Base-by-base conservation (phyloP, 2,329 filamentous ascomycete genomes). In the Fusarium beomiforme region DNA sequence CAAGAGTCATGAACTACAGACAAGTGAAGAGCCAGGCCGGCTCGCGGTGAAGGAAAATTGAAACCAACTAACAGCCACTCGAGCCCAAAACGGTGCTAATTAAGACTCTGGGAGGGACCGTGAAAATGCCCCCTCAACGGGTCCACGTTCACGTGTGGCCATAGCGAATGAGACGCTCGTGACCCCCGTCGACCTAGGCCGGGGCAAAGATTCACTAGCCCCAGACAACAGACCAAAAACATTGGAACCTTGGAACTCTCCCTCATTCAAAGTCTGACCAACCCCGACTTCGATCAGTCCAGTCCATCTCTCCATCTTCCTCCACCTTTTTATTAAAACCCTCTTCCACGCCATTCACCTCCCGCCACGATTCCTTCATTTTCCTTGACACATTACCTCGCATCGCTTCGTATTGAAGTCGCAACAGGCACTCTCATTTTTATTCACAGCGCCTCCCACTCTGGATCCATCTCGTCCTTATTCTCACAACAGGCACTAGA, bases 121-220 rank as follows among this genome's bases (percentile, higher is more conserved):
- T 67, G 31, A 67, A 67, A 42, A 33, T 46, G 62, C 63, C 64
- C 64, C 64, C 64, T 66, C 62, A 47, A 67, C 33, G 24, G 43
- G 55, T 46, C 53, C 47, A n/a, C 53, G 37, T 62, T 59, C 46
- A 62, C 61, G 67, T 70, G 67, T 59, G 64, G 69, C 37, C 56
- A 55, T 55, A 59, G 69, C 69, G 69, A 72, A 72, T 72, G 51
- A 70, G 39, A 62, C 62, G 65, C 69, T 54, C 49, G 65, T 72
- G 69, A 70, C 53, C 65, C 41, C 54, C 50, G 31, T 46, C 34
- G 58, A 56, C 42, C 66, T 49, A 61, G 43, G 36, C 61, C 54
- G 39, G 67, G 67, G 61, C 61, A 71, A 71, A 71, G 66, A 69
- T 65, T 66, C 59, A 67, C 63, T 68, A 73, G 68, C 59, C 64